phyloP scores from a whole-genome alignment of 1,284 basidiomycete genomes.

The Phylloporus gajari region DNA sequence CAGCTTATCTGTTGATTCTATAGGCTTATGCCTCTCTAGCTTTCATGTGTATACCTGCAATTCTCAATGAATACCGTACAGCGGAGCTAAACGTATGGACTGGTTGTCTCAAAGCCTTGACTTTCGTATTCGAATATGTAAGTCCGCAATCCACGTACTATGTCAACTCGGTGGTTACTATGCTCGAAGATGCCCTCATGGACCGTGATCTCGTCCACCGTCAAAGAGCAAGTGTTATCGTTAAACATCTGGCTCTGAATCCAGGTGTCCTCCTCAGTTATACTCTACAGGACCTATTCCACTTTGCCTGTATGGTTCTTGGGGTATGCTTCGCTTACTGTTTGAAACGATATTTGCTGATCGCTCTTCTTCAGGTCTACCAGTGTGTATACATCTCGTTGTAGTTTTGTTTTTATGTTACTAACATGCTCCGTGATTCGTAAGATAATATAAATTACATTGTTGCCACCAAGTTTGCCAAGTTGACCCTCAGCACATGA shows the following conservation, averaged over 20 bases:
- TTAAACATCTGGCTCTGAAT: constrained; percentile 75
- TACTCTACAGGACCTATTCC: constrained; percentile 92
- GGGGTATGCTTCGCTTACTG: constrained; percentile 67
- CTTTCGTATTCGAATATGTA: constrained; percentile 99
- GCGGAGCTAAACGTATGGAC: constrained; percentile 98
- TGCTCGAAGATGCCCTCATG: constrained; percentile 81
- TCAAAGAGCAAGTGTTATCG: too few relatives aligned
- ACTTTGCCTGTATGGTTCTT: constrained; percentile 95
- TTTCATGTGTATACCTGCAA: constrained; percentile 99
- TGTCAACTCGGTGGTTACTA: constrained; percentile 95
- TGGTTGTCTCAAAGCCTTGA: constrained; percentile 98
- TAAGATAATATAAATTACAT: too few relatives aligned
- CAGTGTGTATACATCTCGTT: constrained; percentile 94
- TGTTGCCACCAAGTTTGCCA: too few relatives aligned
- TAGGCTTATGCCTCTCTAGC: constrained; percentile 59
- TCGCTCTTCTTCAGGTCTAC: constrained; percentile 60
- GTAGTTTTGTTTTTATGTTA: constrained; percentile 50
- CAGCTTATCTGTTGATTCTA: constrained; percentile 9
- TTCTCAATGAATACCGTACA: constrained; percentile 98
- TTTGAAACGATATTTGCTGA: background rate
- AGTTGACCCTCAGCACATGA: too few relatives aligned
- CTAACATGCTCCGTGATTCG: too few relatives aligned
- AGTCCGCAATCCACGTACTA: constrained; percentile 99
- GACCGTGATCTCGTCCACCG: too few relatives aligned
- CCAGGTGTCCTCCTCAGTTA: constrained; percentile 93